Conservation (phyloP, 208 protist species). For the Naegleria fowleri region DNA sequence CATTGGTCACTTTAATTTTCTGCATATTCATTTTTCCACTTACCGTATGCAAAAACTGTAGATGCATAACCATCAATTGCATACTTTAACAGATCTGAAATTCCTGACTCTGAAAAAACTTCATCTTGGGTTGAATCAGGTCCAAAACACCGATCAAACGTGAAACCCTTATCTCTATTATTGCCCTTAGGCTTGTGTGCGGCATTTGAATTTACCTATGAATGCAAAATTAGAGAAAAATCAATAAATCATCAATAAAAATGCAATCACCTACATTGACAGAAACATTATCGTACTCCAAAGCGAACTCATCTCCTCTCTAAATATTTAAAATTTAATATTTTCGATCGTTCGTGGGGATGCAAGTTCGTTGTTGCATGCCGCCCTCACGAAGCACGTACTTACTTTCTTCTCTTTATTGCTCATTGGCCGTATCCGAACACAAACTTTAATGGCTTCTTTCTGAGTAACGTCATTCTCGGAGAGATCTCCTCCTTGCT, state of each 20-base stretch:
- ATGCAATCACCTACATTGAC: neutral
- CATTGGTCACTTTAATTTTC: neutral
- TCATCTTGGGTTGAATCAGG: constrained; percentile 54
- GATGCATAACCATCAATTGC: constrained; percentile 64
- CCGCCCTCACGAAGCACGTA: no score
- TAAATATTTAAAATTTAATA: neutral
- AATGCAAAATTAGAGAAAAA: no score
- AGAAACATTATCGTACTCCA: neutral
- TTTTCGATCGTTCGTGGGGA: no score
- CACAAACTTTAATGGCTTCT: neutral
- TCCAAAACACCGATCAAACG: constrained; percentile 59
- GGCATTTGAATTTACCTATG: neutral
- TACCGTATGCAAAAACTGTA: constrained; percentile 75
- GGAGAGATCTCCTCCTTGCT: neutral
- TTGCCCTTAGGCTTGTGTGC: neutral
- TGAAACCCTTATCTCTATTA: constrained; percentile 39
- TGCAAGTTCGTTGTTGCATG: no score
- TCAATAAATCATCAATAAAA: neutral
- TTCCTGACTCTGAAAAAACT: constrained; percentile 50
- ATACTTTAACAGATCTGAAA: constrained; percentile 61
- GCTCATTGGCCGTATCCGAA: neutral
- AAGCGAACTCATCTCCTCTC: neutral
- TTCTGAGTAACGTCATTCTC: neutral
- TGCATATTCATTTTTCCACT: constrained; percentile 49
- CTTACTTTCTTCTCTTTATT: neutral